Percentiles rank a stretch among this genome's conserved stretches.
Conservation (phyloP, 495 filamentous ascomycete genomes). For the Chaetomium fimeti region DNA sequence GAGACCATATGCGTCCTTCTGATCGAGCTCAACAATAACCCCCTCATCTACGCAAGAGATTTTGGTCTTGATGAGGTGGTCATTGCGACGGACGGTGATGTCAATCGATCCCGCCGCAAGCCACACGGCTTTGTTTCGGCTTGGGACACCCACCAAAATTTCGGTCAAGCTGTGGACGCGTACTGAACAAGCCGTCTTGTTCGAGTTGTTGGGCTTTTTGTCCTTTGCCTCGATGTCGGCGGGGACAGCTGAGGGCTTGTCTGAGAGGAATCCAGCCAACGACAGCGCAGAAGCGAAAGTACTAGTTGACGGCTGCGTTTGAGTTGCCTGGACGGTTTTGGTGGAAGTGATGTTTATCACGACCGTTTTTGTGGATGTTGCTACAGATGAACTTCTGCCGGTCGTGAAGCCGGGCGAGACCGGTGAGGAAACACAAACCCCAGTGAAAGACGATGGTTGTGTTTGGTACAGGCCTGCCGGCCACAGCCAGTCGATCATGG, state of each 20-base stretch:
- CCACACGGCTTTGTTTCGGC: slow-evolving; percentile 41
- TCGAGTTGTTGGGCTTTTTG: slow-evolving; percentile 20
- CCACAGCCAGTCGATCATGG: slow-evolving; percentile 1
- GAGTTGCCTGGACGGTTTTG: slow-evolving; percentile 35
- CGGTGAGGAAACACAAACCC: slow-evolving; percentile 25
- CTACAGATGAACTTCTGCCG: slow-evolving; percentile 21
- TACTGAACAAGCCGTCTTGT: slow-evolving; percentile 41
- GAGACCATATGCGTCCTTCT: slow-evolving; percentile 43
- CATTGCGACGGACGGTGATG: slow-evolving; percentile 45
- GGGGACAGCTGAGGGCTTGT: slow-evolving; percentile 34
- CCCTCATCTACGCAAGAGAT: slow-evolving; percentile 46
- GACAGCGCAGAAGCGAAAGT: slow-evolving; percentile 39
- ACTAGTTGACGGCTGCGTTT: slow-evolving; percentile 43
- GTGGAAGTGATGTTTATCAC: slow-evolving; percentile 42
- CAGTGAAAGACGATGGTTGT: background rate
- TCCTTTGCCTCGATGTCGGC: slow-evolving; percentile 25
- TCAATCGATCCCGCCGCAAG: slow-evolving; percentile 44
- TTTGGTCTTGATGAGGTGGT: slow-evolving; percentile 41
- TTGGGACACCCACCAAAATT: slow-evolving; percentile 43
- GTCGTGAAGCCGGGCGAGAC: slow-evolving; percentile 13
- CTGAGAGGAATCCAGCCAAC: slow-evolving; percentile 42
- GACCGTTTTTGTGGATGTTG: slow-evolving; percentile 38
- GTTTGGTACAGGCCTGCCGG: background rate
- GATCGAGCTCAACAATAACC: slow-evolving; percentile 43
- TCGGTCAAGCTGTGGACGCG: slow-evolving; percentile 39